Evolutionary conservation across 2,329 filamentous ascomycete genomes (phyloP).

Genomic region (Lachnellula subtilissima): DNA sequence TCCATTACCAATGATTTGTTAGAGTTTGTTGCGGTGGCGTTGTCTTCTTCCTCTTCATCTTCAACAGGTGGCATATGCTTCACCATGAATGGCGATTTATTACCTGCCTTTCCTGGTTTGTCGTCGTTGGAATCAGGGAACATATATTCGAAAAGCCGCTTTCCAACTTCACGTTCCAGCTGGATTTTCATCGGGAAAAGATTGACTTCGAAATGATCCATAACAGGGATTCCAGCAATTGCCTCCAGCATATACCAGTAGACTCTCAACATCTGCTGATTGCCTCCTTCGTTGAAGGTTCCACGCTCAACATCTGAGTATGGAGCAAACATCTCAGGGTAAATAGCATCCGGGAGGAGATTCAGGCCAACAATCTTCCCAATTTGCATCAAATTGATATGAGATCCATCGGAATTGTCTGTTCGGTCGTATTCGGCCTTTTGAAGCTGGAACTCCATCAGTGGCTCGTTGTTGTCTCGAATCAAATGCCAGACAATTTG

Average conservation of each 20-base stretch:
- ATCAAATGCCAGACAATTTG: constrained; percentile 98
- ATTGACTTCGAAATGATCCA: constrained; percentile 95
- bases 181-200: constrained; percentile 92
- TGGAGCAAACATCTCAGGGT: constrained; percentile 92
- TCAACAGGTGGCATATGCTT: constrained; percentile 43
- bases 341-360: constrained; percentile 81
- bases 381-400: constrained; percentile 86
- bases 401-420: constrained; percentile 94
- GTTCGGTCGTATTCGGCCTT: constrained; percentile 91
- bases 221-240: constrained; percentile 93
- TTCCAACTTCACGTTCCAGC: constrained; percentile 85
- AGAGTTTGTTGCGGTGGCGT: constrained; percentile 29
- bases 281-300: constrained; percentile 48
- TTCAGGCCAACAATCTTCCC: constrained; percentile 86
- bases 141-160: constrained; percentile 93
- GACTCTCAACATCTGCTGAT: constrained; percentile 82
- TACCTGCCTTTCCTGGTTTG: constrained; percentile 39
- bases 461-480: constrained; percentile 75
- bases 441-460: constrained; percentile 89
- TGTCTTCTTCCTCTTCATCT: constrained; percentile 30
- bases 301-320: constrained; percentile 67
- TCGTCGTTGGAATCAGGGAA: constrained; percentile 69
- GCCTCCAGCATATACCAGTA: constrained; percentile 99
- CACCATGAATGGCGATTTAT: constrained; percentile 58
- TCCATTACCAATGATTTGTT: constrained; percentile 17